A percentile compares a stretch with the other conserved stretches of the same genome.
Conservation (phyloP, 2,329 filamentous ascomycete species). For the Colletotrichum siamense region DNA sequence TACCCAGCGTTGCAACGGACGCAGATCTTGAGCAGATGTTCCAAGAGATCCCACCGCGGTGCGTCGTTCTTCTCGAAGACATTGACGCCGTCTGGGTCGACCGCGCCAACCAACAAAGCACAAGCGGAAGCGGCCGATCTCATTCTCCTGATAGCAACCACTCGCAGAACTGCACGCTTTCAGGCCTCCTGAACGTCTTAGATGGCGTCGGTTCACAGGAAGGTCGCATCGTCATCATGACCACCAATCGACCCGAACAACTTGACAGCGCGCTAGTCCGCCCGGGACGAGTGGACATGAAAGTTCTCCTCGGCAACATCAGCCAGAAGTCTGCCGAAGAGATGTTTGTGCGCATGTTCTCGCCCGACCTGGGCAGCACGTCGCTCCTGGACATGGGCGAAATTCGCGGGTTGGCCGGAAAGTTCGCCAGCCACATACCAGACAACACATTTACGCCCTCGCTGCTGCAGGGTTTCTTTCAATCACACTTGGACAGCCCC, state of each 20-base stretch:
- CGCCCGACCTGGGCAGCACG: conserved; percentile 34
- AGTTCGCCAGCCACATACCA: conserved; percentile 60
- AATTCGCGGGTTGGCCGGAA: conserved; percentile 50
- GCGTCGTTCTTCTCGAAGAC: conserved; percentile 61
- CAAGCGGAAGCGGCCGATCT: conserved; percentile 1
- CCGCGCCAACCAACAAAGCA: conserved; percentile 22
- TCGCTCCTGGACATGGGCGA: conserved; percentile 30
- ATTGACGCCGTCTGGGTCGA: conserved; percentile 51
- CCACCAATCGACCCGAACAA: conserved; percentile 69
- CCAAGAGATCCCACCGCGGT: conserved; percentile 55
- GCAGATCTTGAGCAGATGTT: conserved; percentile 57
- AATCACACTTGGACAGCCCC: conserved; percentile 46
- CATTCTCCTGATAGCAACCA: conserved; percentile 4
- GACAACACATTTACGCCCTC: conserved; percentile 53
- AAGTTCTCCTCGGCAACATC: conserved; percentile 61
- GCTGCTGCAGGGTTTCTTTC: conserved; percentile 54
- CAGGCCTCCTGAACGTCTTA: conserved; percentile 72
- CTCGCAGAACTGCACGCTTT: conserved; percentile 54
- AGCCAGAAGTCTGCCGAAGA: conserved; percentile 46
- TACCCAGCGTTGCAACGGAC: conserved; percentile 55
- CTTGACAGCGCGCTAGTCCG: conserved; percentile 69
- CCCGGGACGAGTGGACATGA: conserved; percentile 71
- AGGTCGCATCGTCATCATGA: conserved; percentile 77
- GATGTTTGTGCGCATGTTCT: conserved; percentile 55
- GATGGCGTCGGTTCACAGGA: conserved; percentile 74